Evolutionary conservation across 169 alveolate species (phyloP), one percentile per base, ranked within the genome.

Genomic region (Babesia divergens): DNA sequence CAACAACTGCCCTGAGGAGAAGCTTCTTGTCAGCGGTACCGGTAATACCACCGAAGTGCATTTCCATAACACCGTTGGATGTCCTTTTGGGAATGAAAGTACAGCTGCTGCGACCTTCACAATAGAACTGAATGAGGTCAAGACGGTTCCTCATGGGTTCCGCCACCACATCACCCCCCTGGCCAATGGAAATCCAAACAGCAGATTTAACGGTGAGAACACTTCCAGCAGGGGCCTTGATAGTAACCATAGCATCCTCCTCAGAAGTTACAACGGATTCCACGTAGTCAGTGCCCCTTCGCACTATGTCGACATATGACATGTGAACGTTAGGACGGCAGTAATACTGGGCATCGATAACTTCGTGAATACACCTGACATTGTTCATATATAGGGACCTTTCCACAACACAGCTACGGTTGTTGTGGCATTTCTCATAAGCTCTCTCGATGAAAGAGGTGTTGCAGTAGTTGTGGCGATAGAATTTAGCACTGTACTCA

Each of bases 11-110:
- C 47, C 28, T 28, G 32, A 76, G 74, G 34, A 56, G 58, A 31
- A 76, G 43, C 47, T 49, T 58, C 51, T 65, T 65, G 65, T 55
- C 13, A 28, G 26, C 40, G 65, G 52, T 28, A 26, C 44, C 44
- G n/a, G 69, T 53, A 53, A 76, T 76, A 46, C 85, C 85, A 26
- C 85, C 85, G 24, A 76, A 46, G 66, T 65, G 75, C 22, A 76
- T 53, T 24, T 76, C 85, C 13, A 40, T 37, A 22, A 58, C 18
- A 16, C 85, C 85, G 64, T 64, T 65, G 47, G 85, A 55, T 9
- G 85, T 38, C 49, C 85, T 69, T 54, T 35, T 76, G 50, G 81
- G 74, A 34, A 20, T 65, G 56, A 65, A 76, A 34, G 80, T 34
- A 24, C 85, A 76, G 65, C 60, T 49, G 46, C 71, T 76, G 56